Percentiles rank a stretch among this genome's conserved stretches.
Conservation (phyloP, 768 basidiomycete species). For the Wakefieldia striispora region DNA sequence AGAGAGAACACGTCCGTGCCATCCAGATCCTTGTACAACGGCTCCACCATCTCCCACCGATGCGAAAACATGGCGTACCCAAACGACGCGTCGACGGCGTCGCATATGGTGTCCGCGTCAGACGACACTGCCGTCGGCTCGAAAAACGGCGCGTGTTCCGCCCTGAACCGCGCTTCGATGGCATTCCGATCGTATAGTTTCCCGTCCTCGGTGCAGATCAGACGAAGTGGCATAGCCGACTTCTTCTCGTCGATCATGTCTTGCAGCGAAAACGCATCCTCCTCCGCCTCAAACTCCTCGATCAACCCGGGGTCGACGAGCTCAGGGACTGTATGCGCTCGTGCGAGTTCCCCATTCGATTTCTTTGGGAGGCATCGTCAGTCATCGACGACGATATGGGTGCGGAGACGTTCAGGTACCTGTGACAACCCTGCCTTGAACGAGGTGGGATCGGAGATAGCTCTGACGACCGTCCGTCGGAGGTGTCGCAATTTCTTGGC, state of each 20-base stretch:
- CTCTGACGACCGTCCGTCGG: conserved; percentile 22
- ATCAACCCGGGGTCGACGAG: background rate
- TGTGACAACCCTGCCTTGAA: conserved; percentile 1
- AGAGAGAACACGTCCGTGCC: conserved; percentile 16
- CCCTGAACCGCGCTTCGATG: conserved; percentile 15
- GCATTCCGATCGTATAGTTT: conserved; percentile 19
- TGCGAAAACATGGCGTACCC: conserved; percentile 26
- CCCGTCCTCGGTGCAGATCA: conserved; percentile 25
- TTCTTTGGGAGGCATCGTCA: background rate
- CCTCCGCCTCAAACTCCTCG: background rate
- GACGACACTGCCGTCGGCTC: conserved; percentile 3
- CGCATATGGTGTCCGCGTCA: background rate
- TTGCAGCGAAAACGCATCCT: conserved; percentile 7
- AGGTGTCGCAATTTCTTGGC: conserved; percentile 3
- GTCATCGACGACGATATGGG: background rate
- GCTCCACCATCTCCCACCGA: conserved; percentile 20
- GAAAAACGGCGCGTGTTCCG: conserved; percentile 13
- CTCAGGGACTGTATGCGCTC: background rate
- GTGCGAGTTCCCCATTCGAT: background rate
- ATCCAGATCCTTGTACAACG: conserved; percentile 14
- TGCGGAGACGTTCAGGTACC: conserved; percentile 1
- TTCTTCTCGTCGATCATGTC: conserved; percentile 13
- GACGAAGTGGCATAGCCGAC: conserved; percentile 23
- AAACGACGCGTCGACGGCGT: conserved; percentile 14
- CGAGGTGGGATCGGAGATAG: conserved; percentile 15